Conservation (phyloP, 179 eudicot genomes). For the Sideroxylon spinosum region DNA sequence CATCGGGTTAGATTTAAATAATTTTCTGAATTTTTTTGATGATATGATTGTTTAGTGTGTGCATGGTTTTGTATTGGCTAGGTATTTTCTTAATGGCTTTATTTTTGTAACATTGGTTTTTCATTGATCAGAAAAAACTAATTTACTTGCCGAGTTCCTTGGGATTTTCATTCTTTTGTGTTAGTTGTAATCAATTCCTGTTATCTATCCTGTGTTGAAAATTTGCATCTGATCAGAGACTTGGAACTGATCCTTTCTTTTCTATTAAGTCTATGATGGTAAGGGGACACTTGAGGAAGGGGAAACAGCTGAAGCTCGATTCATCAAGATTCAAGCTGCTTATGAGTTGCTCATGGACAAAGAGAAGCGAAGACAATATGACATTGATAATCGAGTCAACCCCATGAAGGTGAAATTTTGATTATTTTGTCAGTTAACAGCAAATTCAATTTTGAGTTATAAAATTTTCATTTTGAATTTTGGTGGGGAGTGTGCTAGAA, state of each 20-base stretch:
- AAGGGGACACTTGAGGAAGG: constrained; percentile 92
- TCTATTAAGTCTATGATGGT: constrained; percentile 75
- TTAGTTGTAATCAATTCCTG: neutral
- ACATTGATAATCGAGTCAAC: constrained; percentile 68
- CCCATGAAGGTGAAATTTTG: constrained; percentile 72
- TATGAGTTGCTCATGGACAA: constrained; percentile 82
- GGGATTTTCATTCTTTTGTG: neutral
- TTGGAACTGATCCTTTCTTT: constrained; percentile 18
- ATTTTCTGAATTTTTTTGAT: too few species aligned
- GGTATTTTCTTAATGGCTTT: too few species aligned
- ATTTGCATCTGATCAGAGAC: neutral
- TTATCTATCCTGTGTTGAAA: neutral
- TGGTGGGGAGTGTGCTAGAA: neutral
- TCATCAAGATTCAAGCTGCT: constrained; percentile 96
- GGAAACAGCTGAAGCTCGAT: constrained; percentile 93
- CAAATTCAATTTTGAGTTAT: neutral
- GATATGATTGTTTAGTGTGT: too few species aligned
- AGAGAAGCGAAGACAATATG: constrained; percentile 74
- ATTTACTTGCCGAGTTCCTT: neutral
- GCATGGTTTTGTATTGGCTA: too few species aligned
- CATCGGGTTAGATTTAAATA: too few species aligned
- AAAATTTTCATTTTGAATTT: neutral
- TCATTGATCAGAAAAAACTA: too few species aligned
- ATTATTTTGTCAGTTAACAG: neutral
- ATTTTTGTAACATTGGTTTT: too few species aligned